Evolutionary conservation across 1,139 yeast genomes (phyloP).

Genomic region (Kodamaea alishanica): DNA sequence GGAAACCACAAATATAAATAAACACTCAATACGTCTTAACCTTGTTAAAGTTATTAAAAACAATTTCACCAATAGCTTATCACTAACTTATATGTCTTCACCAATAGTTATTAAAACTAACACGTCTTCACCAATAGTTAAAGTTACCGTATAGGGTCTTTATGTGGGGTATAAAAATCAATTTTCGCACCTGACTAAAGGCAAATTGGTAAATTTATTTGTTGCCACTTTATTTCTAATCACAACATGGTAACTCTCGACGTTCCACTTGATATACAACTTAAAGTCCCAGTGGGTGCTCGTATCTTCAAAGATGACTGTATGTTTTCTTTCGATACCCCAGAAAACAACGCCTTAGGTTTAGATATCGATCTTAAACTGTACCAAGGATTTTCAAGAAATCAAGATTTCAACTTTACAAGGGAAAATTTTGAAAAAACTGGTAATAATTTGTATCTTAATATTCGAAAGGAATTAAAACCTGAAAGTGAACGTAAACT

Average conservation of each 20-base stretch:
- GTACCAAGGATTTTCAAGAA: conserved; percentile 60
- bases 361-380: conserved; percentile 71
- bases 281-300: conserved; percentile 18
- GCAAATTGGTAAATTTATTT: too few relatives aligned
- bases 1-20: too few relatives aligned
- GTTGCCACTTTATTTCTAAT: background rate
- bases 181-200: too few relatives aligned
- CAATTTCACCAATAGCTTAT: too few relatives aligned
- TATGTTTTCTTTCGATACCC: conserved; percentile 72
- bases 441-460: conserved; percentile 54
- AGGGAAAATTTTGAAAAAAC: conserved; percentile 47
- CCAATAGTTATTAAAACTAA: too few relatives aligned
- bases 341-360: conserved; percentile 57
- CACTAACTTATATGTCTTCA: too few relatives aligned
- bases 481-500: conserved; percentile 26
- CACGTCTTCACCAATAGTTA: too few relatives aligned
- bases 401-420: conserved; percentile 47
- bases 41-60: too few relatives aligned
- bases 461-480: conserved; percentile 49
- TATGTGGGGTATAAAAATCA: too few relatives aligned
- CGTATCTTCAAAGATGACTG: conserved; percentile 78
- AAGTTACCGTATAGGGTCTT: too few relatives aligned
- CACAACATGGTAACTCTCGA: conserved; percentile 12
- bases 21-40: too few relatives aligned
- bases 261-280: conserved; percentile 22